A percentile compares a stretch with the other conserved stretches of the same genome.
These are phyloP conservation scores for Cutaneotrichosporon curvatum DNA, from an alignment of 1,284 basidiomycete genomes.

Conservation along the genomic window DNA sequence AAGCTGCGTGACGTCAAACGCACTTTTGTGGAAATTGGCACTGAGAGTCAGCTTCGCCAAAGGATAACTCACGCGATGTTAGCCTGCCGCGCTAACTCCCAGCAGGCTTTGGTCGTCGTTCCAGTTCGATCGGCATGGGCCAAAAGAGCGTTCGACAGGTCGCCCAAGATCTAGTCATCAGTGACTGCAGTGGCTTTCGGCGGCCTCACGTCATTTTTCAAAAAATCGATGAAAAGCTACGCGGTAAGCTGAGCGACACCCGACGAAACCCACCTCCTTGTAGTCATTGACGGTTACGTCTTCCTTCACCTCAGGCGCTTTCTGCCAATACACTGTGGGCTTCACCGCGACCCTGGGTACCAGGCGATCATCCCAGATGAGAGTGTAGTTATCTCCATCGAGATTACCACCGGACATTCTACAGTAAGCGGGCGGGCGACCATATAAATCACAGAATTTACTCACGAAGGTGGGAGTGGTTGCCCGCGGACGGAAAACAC, in stretches of 20 bases:
- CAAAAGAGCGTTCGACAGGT: slow-evolving; percentile 23
- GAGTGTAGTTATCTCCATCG: slow-evolving; percentile 26
- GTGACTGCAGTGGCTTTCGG: background rate
- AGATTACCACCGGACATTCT: slow-evolving; percentile 27
- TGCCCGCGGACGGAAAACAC: slow-evolving; percentile 24
- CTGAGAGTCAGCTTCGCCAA: slow-evolving; percentile 1
- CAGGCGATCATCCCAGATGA: slow-evolving; percentile 26
- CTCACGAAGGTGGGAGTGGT: too few relatives aligned
- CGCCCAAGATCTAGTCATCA: slow-evolving; percentile 19
- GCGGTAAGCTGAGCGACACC: background rate
- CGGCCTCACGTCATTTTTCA: slow-evolving; percentile 20
- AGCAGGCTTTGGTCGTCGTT: slow-evolving; percentile 17
- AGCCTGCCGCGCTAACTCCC: slow-evolving; percentile 15
- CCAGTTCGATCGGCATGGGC: slow-evolving; percentile 22
- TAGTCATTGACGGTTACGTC: slow-evolving; percentile 18
- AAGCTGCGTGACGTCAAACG: too few relatives aligned
- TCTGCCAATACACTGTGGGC: slow-evolving; percentile 17
- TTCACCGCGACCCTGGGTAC: slow-evolving; percentile 7
- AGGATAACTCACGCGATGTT: slow-evolving; percentile 20
- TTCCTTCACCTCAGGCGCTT: slow-evolving; percentile 9
- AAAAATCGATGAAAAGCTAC: slow-evolving; percentile 28
- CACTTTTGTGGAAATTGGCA: slow-evolving; percentile 25
- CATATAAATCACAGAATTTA: too few relatives aligned
- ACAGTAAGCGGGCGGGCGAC: background rate
- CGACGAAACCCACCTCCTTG: slow-evolving; percentile 9